Conservation (phyloP, 2,329 filamentous ascomycete species). For the Endothia cerciana region DNA sequence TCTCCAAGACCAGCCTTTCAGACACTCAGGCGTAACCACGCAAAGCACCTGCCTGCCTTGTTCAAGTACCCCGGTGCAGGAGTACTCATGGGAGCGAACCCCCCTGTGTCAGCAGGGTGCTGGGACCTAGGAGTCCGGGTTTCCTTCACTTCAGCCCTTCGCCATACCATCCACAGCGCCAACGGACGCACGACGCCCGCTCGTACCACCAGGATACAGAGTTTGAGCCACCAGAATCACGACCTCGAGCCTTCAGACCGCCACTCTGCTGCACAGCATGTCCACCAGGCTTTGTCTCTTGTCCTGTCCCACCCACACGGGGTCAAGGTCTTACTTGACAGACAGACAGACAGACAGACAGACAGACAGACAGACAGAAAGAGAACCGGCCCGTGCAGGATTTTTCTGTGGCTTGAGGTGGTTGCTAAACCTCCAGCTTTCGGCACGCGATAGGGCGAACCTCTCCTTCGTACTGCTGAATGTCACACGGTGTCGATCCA, state of each 20-base stretch:
- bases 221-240: not conserved
- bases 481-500: conserved; percentile 6
- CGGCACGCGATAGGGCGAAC: not conserved
- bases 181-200: conserved; percentile 8
- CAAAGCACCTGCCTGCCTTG: conserved; percentile 13
- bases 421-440: conserved; percentile 10
- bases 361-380: not conserved
- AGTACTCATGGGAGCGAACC: not conserved
- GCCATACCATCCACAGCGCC: conserved; percentile 14
- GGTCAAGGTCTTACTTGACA: not conserved
- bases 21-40: conserved; percentile 11
- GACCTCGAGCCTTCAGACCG: conserved; percentile 14
- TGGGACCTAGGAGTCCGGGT: not conserved
- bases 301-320: conserved; percentile 10
- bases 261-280: conserved; percentile 17
- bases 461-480: conserved; percentile 3
- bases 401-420: not conserved
- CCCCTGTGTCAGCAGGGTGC: conserved; percentile 1
- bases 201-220: conserved; percentile 5
- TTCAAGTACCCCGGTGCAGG: conserved; percentile 4
- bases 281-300: conserved; percentile 1
- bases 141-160: not conserved
- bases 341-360: not conserved
- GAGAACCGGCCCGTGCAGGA: not conserved
- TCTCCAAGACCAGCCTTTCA: conserved; percentile 10